Evolutionary conservation across 2,329 filamentous ascomycete species (phyloP), one percentile per base, ranked within the genome.

Genomic region (Colletotrichum sp.): DNA sequence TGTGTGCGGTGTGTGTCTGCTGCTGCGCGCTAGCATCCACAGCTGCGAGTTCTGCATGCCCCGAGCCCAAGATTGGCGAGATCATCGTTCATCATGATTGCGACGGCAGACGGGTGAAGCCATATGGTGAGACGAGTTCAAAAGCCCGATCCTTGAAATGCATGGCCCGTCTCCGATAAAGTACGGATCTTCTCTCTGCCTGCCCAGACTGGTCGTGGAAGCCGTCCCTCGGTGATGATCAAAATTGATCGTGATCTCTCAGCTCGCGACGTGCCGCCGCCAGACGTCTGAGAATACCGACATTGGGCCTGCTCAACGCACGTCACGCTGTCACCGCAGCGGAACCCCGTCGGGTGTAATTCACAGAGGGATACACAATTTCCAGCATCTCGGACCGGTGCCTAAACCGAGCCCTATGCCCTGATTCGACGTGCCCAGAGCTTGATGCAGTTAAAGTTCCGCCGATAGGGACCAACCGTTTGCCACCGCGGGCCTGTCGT

Each of bases 21-120:
- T 28, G 32, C 34, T 62, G 26, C 28, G 18, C 63, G 52, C 55
- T 63, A 57, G 63, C 57, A 39, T 75, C 30, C 63, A 68, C 68
- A 67, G 24, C 22, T 72, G 62, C 68, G 52, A 68, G 63, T 57
- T 64, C 13, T 30, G 73, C 63, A 68, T 72, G 69, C 55, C 63
- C 55, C 55, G 22, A 72, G 39, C 55, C 73, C 69, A 16, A 68
- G 68, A 72, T 72, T 75, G 73, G 73, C 69, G 73, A 64, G 73
- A 72, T 75, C 73, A 64, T 72, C 69, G 69, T 66, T 22, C 55
- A 30, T 32, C 44, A 64, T 59, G 57, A 44, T 62, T 30, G 30
- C 59, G 52, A 34, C 39, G 34, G 28, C 48, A 34, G 63, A 57
- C 39, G 34, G 28, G 48, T 44, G 63, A 57, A 64, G 73, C 39